Percentiles rank a stretch among this genome's conserved stretches.
phyloP scores from a whole-genome alignment of 768 basidiomycete genomes.

The Tulasnella sp. region DNA sequence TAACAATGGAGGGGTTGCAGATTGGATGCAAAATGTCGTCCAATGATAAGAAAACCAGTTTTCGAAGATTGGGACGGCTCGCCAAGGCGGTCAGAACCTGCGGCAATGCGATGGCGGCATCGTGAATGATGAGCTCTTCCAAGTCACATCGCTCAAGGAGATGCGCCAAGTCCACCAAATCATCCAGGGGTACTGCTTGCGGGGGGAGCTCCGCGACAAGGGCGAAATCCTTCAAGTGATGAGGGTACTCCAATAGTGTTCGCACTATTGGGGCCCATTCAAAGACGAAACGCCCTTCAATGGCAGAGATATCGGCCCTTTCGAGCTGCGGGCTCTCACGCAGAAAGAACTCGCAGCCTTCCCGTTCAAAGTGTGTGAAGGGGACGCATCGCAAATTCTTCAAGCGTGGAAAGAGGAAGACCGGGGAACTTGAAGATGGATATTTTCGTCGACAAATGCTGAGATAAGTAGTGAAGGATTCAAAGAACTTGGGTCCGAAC shows the following conservation, averaged over 20 bases:
- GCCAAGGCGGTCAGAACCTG: neutral
- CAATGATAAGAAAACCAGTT: neutral
- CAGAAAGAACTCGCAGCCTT: neutral
- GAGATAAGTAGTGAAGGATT: neutral
- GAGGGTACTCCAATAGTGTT: neutral
- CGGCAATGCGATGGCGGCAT: neutral
- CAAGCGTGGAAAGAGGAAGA: neutral
- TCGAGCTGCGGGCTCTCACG: neutral
- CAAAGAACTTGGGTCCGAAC: neutral
- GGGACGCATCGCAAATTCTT: neutral
- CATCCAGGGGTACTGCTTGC: neutral
- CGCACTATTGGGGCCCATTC: neutral
- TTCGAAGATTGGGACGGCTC: neutral
- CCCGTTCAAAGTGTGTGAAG: neutral
- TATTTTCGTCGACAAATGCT: neutral
- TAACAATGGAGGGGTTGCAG: neutral
- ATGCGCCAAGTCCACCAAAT: neutral
- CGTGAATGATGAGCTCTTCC: neutral
- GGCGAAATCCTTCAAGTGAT: neutral
- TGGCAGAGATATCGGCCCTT: neutral
- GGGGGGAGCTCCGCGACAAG: neutral
- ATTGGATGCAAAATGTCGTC: neutral
- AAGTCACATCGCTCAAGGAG: neutral
- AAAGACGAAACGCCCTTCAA: neutral
- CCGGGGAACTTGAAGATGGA: neutral